phyloP scores from a whole-genome alignment of 768 basidiomycete genomes.

The Mrakia gelida region DNA sequence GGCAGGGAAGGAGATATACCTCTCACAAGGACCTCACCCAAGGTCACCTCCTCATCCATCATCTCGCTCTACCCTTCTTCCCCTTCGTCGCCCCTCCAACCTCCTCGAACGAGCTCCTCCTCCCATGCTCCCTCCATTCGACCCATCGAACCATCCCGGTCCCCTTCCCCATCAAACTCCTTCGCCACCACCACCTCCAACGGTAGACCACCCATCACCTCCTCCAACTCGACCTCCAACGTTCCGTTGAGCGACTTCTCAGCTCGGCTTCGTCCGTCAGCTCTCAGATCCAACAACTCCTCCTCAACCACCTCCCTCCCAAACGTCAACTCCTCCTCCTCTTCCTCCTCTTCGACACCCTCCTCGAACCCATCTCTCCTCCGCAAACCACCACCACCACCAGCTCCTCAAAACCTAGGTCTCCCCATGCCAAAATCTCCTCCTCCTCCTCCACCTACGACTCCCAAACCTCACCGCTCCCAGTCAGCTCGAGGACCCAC shows the following conservation, averaged over 20 bases:
- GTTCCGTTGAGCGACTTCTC: neutral
- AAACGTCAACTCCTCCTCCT: neutral
- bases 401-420: neutral
- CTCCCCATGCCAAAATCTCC: neutral
- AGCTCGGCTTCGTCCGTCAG: neutral
- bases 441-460: neutral
- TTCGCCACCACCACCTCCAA: neutral
- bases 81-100: neutral
- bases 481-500: neutral
- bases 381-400: slow-evolving; percentile 4
- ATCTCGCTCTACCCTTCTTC: neutral
- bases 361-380: neutral
- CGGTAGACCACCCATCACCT: no score
- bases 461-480: neutral
- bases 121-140: neutral
- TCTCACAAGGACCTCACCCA: neutral
- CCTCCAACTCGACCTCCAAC: neutral
- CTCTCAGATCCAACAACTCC: neutral
- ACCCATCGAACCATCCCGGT: neutral
- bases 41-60: neutral
- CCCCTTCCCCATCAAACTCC: neutral
- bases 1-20: neutral
- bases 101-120: neutral
- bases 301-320: slow-evolving; percentile 1
- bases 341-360: neutral